Evolutionary conservation across 768 basidiomycete species (phyloP), one percentile per base, ranked within the genome.

Genomic region (Termitomyces sp.): DNA sequence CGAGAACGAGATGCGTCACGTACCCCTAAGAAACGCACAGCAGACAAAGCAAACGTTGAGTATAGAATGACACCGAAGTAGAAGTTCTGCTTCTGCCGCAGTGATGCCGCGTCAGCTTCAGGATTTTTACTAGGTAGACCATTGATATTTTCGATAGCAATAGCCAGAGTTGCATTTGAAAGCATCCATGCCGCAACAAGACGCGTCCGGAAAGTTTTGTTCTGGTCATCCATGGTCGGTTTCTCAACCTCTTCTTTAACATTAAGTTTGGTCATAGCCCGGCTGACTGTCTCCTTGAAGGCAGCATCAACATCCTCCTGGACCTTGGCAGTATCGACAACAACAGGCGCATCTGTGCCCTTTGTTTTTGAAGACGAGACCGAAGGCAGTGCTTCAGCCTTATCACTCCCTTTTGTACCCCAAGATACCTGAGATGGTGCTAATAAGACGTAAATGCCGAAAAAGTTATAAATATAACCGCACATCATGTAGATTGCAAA

Each of bases 341-440:
- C 92, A 31, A 93, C 88, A 12, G 82, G 80, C 4, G 81, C 82
- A 39, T 88, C 91, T 2, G 82, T 80, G 56, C 85, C 88, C 69
- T 88, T 87, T 43, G 78, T 73, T 70, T 94, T 94, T 61, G 84
- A 87, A 8, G 94, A 94, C 1, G 88, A 90, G 18, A 96, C 84
- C 0, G 93, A 90, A 2, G 95, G 95, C 9, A 98, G 77, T 4
- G 87, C 87, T 65, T 97, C 95, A 3, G 88, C 94, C 71, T 95
- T 95, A 74, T 98, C 96, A 55, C 87, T 90, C 49, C 92, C 94
- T 74, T 95, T 94, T 10, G 94, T 96, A 73, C 94, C 94, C 94
- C 94, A 95, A 14, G 88, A 91, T 20, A 92, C 88, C 83, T 88
- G 59, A 22, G 39, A 60, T 53, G 54, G 36, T 42, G 43, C 22